Evolutionary conservation across 2,329 filamentous ascomycete species (phyloP), one percentile per base, ranked within the genome.

Genomic region (Aspergillus hortae): DNA sequence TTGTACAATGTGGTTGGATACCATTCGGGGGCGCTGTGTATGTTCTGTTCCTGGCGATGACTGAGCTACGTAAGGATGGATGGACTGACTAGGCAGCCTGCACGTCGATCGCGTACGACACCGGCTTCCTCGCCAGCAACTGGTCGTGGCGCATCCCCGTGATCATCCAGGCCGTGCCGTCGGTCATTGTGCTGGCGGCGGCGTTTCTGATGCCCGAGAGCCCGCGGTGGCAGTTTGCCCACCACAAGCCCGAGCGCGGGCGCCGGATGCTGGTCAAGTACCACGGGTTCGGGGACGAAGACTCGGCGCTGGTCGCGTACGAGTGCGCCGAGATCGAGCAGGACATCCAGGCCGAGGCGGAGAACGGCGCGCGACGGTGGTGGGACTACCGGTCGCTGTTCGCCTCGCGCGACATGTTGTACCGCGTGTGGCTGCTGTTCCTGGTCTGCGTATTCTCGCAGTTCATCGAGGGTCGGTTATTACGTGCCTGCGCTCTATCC

Each of bases 201-300:
- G 72, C 78, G 4, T 82, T 76, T 51, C 76, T 84, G 56, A 70
- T 86, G 1, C 84, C 84, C 0, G 84, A 87, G 60, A 84, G 80
- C 2, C 84, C 84, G 2, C 70, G 84, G 51, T 86, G 82, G 82
- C 72, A 85, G 19, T 81, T 83, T 49, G 78, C 80, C 41, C 78
- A 82, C 50, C 79, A 82, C 53, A 77, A 80, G 6, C 74, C 78
- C 11, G 80, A 84, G 19, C 75, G 85, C 56, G 82, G 81, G 1
- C 70, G 80, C n/a, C 68, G 74, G 5, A 77, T 81, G 4, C 75
- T 89, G 52, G 75, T 79, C 6, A 80, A 79, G 54, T 83, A 82
- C 59, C 84, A 86, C 47, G 83, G 81, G 2, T 76, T 82, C 57
- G 74, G 74, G 1, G 68, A 73, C 35, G 50, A 54, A 1, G 61